Evolutionary conservation across 208 protist species (phyloP), one percentile per base, ranked within the genome.

Genomic region (Crithidia expoeki): DNA sequence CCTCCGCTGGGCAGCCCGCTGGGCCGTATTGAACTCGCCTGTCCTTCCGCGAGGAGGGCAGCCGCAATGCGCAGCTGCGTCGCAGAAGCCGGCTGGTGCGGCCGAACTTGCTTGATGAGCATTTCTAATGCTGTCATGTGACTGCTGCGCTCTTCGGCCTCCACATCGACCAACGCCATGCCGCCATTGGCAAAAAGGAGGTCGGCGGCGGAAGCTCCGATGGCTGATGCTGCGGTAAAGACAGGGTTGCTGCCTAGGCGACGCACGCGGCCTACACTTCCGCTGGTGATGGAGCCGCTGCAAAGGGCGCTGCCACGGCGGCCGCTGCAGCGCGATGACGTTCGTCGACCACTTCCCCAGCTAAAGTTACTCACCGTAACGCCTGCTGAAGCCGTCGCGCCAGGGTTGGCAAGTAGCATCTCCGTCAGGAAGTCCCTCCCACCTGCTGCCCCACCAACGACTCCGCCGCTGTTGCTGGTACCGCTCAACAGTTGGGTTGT

Each of bases 81-180:
- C 0, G 25, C 44, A 19, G 59, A 30, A 21, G 46, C 30, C 19
- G 33, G 53, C 6, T 21, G 9, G 7, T 50, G 25, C 23, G 46
- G 59, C 30, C 44, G 57, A 5, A 64, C 69, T 19, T 68, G 40
- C 46, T 68, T 83, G 21, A 93, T 79, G 4, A 89, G 88, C 76
- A 92, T 77, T 75, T 94, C 84, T 1, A 96, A 69, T 52, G 92
- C 74, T 17, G 92, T 93, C 36, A 49, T 51, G 38, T 76, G 64
- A 14, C 47, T 60, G 3, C 74, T 42, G 33, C 47, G 12, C 21
- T 94, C 88, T 52, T 85, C 81, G 14, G 85, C 76, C 55, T 96
- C 89, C 10, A 92, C 74, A 46, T 96, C 82, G 19, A 85, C 74
- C 0, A 63, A 25, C 4, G 49, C n/a, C 46, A 67, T 28, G 11